Evolutionary conservation across 805 yeast species (phyloP).

Genomic region (Hemisphaericaspora nanyangensis): DNA sequence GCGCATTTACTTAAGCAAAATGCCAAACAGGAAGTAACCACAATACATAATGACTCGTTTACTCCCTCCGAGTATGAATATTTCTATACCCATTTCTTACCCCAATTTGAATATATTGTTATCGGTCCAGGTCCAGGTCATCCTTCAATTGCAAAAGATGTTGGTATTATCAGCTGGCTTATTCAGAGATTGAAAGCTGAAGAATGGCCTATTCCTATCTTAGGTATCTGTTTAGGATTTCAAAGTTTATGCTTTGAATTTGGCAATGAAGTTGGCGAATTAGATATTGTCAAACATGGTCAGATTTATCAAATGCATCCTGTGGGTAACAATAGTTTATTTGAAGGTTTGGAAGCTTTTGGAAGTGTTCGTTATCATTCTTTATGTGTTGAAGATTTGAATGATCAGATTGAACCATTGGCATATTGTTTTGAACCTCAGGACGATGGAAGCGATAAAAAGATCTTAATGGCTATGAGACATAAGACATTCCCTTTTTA

Average conservation of each 20-base stretch:
- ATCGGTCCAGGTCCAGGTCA: conserved; percentile 98
- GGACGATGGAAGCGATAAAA: conserved; percentile 12
- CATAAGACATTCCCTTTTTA: conserved; percentile 64
- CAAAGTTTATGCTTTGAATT: conserved; percentile 69
- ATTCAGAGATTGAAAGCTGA: conserved; percentile 17
- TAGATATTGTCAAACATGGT: conserved; percentile 75
- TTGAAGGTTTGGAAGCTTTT: conserved; percentile 24
- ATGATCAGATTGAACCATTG: conserved; percentile 46
- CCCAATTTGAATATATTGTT: conserved; percentile 66
- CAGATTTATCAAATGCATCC: conserved; percentile 59
- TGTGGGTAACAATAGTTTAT: conserved; percentile 24
- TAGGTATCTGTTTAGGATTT: conserved; percentile 93
- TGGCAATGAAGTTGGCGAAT: conserved; percentile 53
- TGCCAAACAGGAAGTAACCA: conserved; percentile 44
- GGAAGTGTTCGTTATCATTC: conserved; percentile 89
- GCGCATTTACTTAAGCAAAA: conserved; percentile 55
- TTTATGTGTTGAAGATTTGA: conserved; percentile 44
- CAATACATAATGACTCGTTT: conserved; percentile 62
- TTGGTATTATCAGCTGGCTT: conserved; percentile 71
- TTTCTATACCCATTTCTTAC: conserved; percentile 41
- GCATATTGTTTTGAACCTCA: conserved; percentile 53
- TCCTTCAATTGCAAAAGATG: conserved; percentile 59
- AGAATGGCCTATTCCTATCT: conserved; percentile 48
- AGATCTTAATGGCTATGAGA: conserved; percentile 74
- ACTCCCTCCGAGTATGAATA: conserved; percentile 22